Evolutionary conservation across 192 early-diverging fungal genomes (phyloP).

Genomic region (Lobosporangium transversale): DNA sequence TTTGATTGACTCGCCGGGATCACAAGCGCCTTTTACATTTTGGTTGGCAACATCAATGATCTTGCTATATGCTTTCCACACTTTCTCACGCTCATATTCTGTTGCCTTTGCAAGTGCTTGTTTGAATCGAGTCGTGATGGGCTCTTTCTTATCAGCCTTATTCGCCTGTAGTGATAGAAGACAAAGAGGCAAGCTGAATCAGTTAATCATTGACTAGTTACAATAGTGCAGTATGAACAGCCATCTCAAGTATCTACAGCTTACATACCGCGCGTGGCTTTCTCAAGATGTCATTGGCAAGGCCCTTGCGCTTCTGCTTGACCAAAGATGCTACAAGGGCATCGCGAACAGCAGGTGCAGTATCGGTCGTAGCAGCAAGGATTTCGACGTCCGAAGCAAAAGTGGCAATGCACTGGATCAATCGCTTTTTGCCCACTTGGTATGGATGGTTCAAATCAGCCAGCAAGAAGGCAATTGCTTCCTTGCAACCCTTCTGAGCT

Average conservation of each 20-base stretch:
- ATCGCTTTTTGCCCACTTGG: slow-evolving; percentile 22
- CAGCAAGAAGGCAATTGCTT: slow-evolving; percentile 18
- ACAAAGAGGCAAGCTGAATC: too few relatives aligned
- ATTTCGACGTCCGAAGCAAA: slow-evolving; percentile 31
- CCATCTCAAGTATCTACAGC: not conserved
- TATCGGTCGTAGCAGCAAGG: slow-evolving; percentile 1
- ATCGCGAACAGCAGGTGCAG: slow-evolving; percentile 33
- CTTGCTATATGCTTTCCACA: slow-evolving; percentile 18
- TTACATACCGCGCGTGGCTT: slow-evolving; percentile 21
- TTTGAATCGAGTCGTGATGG: slow-evolving; percentile 19
- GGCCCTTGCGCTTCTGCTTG: slow-evolving; percentile 21
- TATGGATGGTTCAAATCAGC: slow-evolving; percentile 21
- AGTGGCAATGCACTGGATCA: slow-evolving; percentile 21
- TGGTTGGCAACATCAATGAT: slow-evolving; percentile 35
- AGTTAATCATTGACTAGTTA: too few relatives aligned
- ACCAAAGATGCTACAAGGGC: slow-evolving; percentile 12
- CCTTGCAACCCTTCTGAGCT: slow-evolving; percentile 6
- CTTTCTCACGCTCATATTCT: slow-evolving; percentile 23
- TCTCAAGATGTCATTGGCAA: slow-evolving; percentile 22
- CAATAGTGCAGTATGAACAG: too few relatives aligned
- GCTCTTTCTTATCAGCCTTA: not conserved
- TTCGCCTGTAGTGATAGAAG: too few relatives aligned
- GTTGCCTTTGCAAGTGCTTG: slow-evolving; percentile 18
- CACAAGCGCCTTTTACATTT: slow-evolving; percentile 8
- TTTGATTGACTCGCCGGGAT: slow-evolving; percentile 29